Evolutionary conservation across 768 basidiomycete genomes (phyloP).

Genomic region (Suillus subalutaceus): DNA sequence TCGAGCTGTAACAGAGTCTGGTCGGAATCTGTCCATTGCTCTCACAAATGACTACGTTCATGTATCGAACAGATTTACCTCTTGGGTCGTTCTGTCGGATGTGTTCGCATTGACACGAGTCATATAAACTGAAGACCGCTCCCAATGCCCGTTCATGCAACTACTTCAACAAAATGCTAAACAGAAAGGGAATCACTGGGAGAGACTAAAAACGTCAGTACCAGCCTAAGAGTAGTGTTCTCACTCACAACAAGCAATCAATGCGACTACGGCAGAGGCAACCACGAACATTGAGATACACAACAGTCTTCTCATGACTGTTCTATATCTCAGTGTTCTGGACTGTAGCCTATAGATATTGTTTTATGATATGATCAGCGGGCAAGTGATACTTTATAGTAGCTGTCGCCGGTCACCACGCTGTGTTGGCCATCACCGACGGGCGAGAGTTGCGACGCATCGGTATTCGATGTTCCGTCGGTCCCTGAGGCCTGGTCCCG

Average conservation of each 20-base stretch:
- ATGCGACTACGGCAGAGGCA: not conserved
- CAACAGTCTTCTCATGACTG: not conserved
- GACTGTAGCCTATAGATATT: not conserved
- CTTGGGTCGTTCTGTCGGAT: not conserved
- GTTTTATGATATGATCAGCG: not conserved
- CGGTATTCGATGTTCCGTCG: not conserved
- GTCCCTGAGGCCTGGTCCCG: not conserved
- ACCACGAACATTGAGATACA: not conserved
- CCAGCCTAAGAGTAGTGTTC: not conserved
- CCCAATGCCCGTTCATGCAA: not conserved
- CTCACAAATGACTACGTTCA: not conserved
- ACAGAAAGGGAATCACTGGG: not conserved
- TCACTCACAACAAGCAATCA: not conserved
- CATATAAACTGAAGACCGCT: not conserved
- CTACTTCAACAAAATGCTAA: not conserved
- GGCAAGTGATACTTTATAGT: not conserved
- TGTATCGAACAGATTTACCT: not conserved
- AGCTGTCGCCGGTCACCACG: not conserved
- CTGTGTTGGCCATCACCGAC: not conserved
- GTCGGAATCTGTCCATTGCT: not conserved
- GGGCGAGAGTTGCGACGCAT: not conserved
- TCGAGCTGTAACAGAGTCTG: conserved; percentile 7
- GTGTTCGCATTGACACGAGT: not conserved
- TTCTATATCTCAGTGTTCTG: not conserved
- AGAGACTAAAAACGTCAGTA: not conserved